Evolutionary conservation across 345 rosid genomes (phyloP), one percentile per base, ranked within the genome.

Genomic region (Firmiana major): DNA sequence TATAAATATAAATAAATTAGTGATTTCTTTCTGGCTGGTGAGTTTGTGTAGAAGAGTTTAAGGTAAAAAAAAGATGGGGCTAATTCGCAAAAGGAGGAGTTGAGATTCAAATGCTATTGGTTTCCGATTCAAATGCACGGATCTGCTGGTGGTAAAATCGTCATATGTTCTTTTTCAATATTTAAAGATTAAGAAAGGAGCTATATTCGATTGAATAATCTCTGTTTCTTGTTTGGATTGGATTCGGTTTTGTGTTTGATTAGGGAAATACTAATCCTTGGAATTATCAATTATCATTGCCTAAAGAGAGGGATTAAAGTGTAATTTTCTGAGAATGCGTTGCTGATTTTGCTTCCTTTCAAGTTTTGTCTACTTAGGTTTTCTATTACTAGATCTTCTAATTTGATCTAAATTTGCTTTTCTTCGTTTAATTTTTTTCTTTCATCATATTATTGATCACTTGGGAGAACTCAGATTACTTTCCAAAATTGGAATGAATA

Each of bases 61-160:
- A 49, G 55, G 40, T 59, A 69, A 28, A 65, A 65, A 59, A 63
- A 26, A 43, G 19, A 71, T 74, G 69, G 72, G 68, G 63, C 17
- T 58, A 19, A 73, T 75, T 71, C 62, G 16, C 40, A 17, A 11
- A 49, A 6, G 12, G 68, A 74, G 62, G 70, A 11, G 79, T 57
- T 72, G 70, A 81, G 82, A 83, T 79, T 79, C 87, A 79, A 85
- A 77, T 83, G 84, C 75, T 48, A 63, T 59, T 78, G 78, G 60
- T 78, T 77, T 66, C 51, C 16, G 78, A 81, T 79, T 82, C 73
- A 22, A 73, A 68, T 83, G 83, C 75, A 49, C 48, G 77, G 91
- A 82, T 85, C 86, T 83, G 79, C 82, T 77, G 76, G 77, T 77
- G 84, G 84, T 81, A 38, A 38, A 38, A 5, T 38, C 40, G 40